Percentiles rank a stretch among this genome's conserved stretches.
Evolutionary conservation across 805 yeast species (phyloP).

Genomic region (Brettanomyces nanus): DNA sequence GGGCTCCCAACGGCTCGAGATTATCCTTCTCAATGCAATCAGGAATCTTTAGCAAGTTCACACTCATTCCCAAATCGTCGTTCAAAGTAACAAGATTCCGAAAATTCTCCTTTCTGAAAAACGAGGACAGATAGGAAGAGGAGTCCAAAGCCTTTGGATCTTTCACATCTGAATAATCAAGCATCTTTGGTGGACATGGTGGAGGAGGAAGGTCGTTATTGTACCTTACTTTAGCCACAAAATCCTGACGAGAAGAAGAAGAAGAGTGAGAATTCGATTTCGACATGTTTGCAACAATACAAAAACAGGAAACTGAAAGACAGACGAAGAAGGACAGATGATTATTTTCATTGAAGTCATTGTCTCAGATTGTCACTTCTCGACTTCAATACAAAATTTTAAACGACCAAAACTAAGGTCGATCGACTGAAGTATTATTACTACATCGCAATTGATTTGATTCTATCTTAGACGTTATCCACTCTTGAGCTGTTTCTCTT

Average conservation of each 20-base stretch:
- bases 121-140: constrained; percentile 53
- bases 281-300: too few species aligned
- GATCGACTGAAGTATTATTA: too few species aligned
- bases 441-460: too few species aligned
- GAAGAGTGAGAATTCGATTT: background rate
- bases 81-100: constrained; percentile 51
- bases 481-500: too few species aligned
- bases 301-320: too few species aligned
- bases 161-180: constrained; percentile 36
- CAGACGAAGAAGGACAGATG: too few species aligned
- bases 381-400: too few species aligned
- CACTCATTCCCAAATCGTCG: constrained; percentile 61
- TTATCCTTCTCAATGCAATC: constrained; percentile 51
- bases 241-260: constrained; percentile 47
- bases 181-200: constrained; percentile 78
- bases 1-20: constrained; percentile 23
- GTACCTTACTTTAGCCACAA: constrained; percentile 75
- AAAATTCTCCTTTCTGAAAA: constrained; percentile 70
- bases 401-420: too few species aligned
- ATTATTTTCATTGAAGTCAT: too few species aligned
- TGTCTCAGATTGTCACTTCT: too few species aligned
- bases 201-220: constrained; percentile 90
- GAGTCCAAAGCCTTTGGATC: constrained; percentile 35
- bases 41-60: constrained; percentile 61
- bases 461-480: too few species aligned